phyloP scores from a whole-genome alignment of 1,284 basidiomycete genomes.

The Tilletia indica region DNA sequence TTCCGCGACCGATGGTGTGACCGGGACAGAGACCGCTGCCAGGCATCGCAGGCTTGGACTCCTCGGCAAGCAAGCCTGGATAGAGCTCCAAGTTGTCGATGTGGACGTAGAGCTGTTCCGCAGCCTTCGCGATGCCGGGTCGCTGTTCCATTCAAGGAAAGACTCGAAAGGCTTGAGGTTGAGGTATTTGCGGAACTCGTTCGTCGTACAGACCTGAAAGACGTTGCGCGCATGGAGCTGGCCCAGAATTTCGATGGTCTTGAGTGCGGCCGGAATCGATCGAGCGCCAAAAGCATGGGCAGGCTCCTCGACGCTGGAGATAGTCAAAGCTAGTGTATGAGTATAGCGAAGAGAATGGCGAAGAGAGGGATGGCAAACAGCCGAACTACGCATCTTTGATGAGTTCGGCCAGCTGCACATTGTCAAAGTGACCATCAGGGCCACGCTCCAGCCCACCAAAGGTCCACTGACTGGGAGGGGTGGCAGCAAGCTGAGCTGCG shows the following conservation, averaged over 20 bases:
- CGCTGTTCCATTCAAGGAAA: conserved; percentile 79
- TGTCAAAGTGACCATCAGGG: conserved; percentile 66
- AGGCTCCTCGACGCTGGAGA: conserved; percentile 60
- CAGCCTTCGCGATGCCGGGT: conserved; percentile 69
- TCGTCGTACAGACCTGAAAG: conserved; percentile 81
- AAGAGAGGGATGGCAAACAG: neutral
- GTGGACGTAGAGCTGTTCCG: conserved; percentile 63
- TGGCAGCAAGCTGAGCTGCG: neutral
- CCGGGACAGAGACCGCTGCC: conserved; percentile 73
- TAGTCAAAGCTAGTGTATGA: neutral
- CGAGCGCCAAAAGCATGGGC: conserved; percentile 76
- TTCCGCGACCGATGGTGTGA: conserved; percentile 80
- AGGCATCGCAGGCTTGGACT: conserved; percentile 71
- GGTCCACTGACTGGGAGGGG: conserved; percentile 66
- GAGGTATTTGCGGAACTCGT: conserved; percentile 66
- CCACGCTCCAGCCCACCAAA: conserved; percentile 65
- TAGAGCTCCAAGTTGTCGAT: conserved; percentile 80
- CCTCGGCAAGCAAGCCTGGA: conserved; percentile 61
- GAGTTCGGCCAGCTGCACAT: conserved; percentile 67
- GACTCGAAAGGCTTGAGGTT: conserved; percentile 62
- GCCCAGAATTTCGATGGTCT: conserved; percentile 76
- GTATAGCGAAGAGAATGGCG: too few relatives aligned
- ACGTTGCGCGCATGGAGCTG: conserved; percentile 68
- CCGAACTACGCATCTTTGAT: conserved; percentile 38
- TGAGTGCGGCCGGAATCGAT: conserved; percentile 72